Conservation (phyloP, 2,329 filamentous ascomycete species). For the Trichoderma koningii region DNA sequence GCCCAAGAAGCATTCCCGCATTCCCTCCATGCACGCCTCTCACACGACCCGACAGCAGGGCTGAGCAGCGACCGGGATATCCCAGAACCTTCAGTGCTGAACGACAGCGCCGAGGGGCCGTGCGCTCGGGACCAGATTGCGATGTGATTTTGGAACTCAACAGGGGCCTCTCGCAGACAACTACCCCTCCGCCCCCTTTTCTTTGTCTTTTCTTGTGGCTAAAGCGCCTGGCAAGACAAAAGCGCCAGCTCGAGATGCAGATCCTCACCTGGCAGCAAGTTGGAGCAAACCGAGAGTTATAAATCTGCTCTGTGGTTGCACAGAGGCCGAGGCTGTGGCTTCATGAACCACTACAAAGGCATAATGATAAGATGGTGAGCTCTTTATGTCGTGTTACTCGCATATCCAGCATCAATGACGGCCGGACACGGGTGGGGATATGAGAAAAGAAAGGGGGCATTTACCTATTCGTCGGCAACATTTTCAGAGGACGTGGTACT, state of each 20-base stretch:
- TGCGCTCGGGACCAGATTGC: conserved; percentile 26
- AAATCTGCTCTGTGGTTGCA: not conserved
- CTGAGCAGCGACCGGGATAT: conserved; percentile 25
- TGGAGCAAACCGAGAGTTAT: not conserved
- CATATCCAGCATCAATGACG: not conserved
- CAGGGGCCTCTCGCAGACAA: conserved; percentile 2
- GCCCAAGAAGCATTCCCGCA: conserved; percentile 9
- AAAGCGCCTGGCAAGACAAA: conserved; percentile 11
- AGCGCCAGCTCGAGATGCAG: not conserved
- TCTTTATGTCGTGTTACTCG: not conserved
- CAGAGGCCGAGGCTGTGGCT: not conserved
- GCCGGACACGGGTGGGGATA: conserved; percentile 6
- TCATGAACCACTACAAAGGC: not conserved
- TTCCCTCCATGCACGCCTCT: conserved; percentile 14
- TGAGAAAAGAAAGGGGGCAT: not conserved
- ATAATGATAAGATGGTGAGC: not conserved
- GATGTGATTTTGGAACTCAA: conserved; percentile 21
- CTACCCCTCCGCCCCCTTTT: conserved; percentile 6
- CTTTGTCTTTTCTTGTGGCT: not conserved
- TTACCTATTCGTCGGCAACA: not conserved
- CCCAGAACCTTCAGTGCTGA: conserved; percentile 14
- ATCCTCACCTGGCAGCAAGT: not conserved
- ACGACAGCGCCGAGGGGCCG: conserved; percentile 21
- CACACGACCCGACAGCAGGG: conserved; percentile 26
- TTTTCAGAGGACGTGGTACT: not conserved